Conservation (phyloP, 1,139 yeast genomes). For the Blastobotrys serpentis region DNA sequence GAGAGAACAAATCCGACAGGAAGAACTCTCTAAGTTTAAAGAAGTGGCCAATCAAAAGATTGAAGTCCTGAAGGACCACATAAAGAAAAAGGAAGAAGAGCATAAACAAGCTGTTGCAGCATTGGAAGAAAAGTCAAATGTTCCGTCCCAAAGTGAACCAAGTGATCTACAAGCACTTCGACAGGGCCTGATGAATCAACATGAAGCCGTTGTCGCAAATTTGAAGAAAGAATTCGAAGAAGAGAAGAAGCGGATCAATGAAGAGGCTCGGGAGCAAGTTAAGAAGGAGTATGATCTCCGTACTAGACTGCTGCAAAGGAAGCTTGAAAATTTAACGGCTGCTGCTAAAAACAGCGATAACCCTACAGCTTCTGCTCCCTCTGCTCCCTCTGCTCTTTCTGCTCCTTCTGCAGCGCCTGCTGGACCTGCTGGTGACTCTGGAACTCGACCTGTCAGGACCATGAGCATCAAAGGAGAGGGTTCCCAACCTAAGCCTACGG, state of each 20-base stretch:
- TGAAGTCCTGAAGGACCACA: slow-evolving; percentile 5
- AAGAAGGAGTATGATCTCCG: slow-evolving; percentile 37
- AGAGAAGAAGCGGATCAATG: slow-evolving; percentile 24
- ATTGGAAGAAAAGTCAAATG: slow-evolving; percentile 14
- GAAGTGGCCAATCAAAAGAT: slow-evolving; percentile 9
- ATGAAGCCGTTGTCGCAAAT: slow-evolving; percentile 11
- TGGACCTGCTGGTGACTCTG: slow-evolving; percentile 10
- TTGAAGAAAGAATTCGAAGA: slow-evolving; percentile 20
- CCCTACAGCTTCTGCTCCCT: too few relatives aligned
- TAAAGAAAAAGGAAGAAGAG: slow-evolving; percentile 17
- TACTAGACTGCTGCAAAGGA: slow-evolving; percentile 36
- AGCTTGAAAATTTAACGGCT: slow-evolving; percentile 32
- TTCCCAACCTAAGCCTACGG: neutral
- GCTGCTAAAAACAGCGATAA: too few relatives aligned
- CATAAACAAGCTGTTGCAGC: slow-evolving; percentile 13
- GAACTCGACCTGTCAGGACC: neutral
- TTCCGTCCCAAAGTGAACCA: slow-evolving; percentile 9
- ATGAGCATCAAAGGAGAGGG: slow-evolving; percentile 11
- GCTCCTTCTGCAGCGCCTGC: slow-evolving; percentile 1
- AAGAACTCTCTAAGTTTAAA: slow-evolving; percentile 9
- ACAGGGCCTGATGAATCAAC: slow-evolving; percentile 16
- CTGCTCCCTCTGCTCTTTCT: slow-evolving; percentile 11
- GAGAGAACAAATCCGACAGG: slow-evolving; percentile 12
- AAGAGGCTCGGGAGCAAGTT: slow-evolving; percentile 24
- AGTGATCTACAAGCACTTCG: slow-evolving; percentile 7